A percentile compares a stretch with the other conserved stretches of the same genome.
phyloP scores from a whole-genome alignment of 176 grass and related monocot species.

The Oryza glaberrima region DNA sequence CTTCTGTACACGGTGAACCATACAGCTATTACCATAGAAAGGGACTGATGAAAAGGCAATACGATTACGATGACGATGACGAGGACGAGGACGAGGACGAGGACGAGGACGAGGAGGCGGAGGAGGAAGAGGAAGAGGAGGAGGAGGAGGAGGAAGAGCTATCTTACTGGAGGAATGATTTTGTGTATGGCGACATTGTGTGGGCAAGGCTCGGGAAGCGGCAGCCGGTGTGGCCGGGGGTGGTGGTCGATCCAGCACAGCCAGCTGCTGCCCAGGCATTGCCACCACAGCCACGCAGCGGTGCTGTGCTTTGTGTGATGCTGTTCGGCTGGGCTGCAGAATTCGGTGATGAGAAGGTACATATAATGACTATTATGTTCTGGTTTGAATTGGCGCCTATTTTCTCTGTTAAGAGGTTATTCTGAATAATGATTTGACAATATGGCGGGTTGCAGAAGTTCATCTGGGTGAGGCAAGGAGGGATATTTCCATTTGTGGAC shows the following conservation, averaged over 20 bases:
- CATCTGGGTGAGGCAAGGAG: constrained; percentile 80
- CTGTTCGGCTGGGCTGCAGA: constrained; percentile 75
- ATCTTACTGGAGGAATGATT: constrained; percentile 35
- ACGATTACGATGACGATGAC: constrained; percentile 30
- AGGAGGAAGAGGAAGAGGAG: background rate
- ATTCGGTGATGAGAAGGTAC: constrained; percentile 71
- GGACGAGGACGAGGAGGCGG: background rate
- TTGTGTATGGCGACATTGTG: constrained; percentile 79
- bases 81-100: background rate
- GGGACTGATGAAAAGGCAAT: constrained; percentile 36
- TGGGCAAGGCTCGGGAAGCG: constrained; percentile 86
- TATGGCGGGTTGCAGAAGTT: constrained; percentile 62
- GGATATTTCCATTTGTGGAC: constrained; percentile 86
- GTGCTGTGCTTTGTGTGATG: constrained; percentile 72
- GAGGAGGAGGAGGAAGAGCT: constrained; percentile 28
- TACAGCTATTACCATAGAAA: constrained; percentile 29
- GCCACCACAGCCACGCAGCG: constrained; percentile 45
- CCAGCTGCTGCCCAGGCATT: constrained; percentile 55
- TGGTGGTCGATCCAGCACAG: constrained; percentile 76
- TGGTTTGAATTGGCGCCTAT: background rate
- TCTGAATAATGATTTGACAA: constrained; percentile 38
- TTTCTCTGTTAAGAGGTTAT: constrained; percentile 28
- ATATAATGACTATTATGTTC: constrained; percentile 5
- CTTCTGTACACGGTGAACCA: constrained; percentile 38
- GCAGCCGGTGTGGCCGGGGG: constrained; percentile 77